phyloP scores from a whole-genome alignment of 495 filamentous ascomycete genomes.

The Xylaria intraflava region DNA sequence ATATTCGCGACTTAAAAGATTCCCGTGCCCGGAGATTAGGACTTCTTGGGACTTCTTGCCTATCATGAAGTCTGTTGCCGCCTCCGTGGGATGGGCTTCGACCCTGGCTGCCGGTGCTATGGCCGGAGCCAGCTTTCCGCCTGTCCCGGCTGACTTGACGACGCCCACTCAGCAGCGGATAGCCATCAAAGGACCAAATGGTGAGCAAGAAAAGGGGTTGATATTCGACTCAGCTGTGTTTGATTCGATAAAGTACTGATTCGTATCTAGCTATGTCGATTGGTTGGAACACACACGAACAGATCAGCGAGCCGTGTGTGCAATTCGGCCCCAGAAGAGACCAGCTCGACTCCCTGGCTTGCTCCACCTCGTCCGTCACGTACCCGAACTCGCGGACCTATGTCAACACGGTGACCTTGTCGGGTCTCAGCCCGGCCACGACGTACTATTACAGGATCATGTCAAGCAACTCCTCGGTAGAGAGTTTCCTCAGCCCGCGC shows the following conservation, averaged over 20 bases:
- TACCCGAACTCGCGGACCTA: conserved; percentile 36
- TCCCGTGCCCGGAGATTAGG: not conserved
- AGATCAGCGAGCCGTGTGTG: conserved; percentile 35
- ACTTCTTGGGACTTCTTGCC: not conserved
- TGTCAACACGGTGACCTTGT: conserved; percentile 34
- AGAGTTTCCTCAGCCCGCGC: conserved; percentile 51
- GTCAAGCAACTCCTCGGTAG: conserved; percentile 49
- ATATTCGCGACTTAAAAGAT: not conserved
- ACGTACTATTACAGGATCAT: conserved; percentile 49
- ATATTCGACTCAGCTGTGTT: no score
- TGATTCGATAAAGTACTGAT: no score
- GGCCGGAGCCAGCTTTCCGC: conserved; percentile 44
- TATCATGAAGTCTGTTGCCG: conserved; percentile 5
- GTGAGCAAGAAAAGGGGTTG: conserved; percentile 30
- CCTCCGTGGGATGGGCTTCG: conserved; percentile 30
- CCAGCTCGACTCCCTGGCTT: conserved; percentile 24
- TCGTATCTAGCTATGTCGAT: conserved; percentile 40
- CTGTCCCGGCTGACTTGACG: conserved; percentile 47
- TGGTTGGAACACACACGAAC: conserved; percentile 44
- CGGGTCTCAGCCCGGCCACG: conserved; percentile 29
- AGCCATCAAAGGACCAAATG: conserved; percentile 47
- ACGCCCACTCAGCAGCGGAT: conserved; percentile 54
- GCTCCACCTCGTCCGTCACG: conserved; percentile 33
- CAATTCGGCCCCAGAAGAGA: conserved; percentile 34
- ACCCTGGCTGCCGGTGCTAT: conserved; percentile 33